Conservation (phyloP, 148 eudicot species). For the Chenopodium suecicum region DNA sequence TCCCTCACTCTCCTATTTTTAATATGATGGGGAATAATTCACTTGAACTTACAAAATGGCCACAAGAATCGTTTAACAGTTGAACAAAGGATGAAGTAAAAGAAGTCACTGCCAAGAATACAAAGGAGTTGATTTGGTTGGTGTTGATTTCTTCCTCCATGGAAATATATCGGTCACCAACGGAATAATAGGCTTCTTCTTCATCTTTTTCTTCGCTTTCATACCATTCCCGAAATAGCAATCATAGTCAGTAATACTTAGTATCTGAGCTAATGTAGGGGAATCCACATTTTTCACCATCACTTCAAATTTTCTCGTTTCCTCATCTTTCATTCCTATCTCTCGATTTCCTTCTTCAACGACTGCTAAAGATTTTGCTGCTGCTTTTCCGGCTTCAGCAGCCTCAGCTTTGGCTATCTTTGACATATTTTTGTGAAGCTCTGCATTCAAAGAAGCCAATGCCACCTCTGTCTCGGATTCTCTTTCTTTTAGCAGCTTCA, state of each 20-base stretch:
- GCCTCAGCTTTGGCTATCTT: slow-evolving; percentile 71
- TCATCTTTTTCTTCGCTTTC: slow-evolving; percentile 45
- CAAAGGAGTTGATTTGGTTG: not conserved
- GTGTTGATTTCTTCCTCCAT: slow-evolving; percentile 44
- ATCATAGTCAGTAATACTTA: slow-evolving; percentile 45
- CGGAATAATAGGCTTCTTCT: slow-evolving; percentile 73
- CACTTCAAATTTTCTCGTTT: slow-evolving; percentile 26
- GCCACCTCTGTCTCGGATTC: slow-evolving; percentile 72
- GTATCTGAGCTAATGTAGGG: slow-evolving; percentile 50
- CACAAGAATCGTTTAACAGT: no score
- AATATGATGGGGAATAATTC: not conserved
- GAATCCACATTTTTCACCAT: slow-evolving; percentile 32
- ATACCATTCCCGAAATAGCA: slow-evolving; percentile 26
- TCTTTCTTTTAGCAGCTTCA: slow-evolving; percentile 62
- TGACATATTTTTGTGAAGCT: slow-evolving; percentile 79
- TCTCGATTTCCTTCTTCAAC: slow-evolving; percentile 8
- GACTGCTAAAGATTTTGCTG: slow-evolving; percentile 14
- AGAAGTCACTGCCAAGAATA: not conserved
- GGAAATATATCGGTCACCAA: slow-evolving; percentile 54
- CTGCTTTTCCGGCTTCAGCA: slow-evolving; percentile 39
- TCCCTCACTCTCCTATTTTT: no score
- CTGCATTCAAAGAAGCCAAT: slow-evolving; percentile 68
- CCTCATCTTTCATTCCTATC: slow-evolving; percentile 8
- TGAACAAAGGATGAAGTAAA: no score
- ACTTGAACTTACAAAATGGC: not conserved